phyloP scores from a whole-genome alignment of 2,329 filamentous ascomycete genomes.

The Gaeumannomyces sp. region DNA sequence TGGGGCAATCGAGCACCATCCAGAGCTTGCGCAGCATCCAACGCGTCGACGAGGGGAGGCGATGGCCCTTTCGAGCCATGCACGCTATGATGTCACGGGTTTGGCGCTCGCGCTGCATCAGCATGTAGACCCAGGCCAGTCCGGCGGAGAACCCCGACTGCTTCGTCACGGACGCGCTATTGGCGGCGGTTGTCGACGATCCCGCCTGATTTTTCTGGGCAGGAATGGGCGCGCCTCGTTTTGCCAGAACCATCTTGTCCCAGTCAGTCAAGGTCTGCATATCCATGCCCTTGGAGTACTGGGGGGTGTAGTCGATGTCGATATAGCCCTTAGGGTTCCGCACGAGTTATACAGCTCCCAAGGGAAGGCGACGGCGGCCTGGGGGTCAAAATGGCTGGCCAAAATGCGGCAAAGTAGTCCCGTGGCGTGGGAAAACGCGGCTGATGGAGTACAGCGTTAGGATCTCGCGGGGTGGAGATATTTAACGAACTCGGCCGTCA shows the following conservation, averaged over 20 bases:
- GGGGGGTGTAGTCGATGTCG: constrained; percentile 23
- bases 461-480: constrained; percentile 51
- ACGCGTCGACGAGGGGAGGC: constrained; percentile 35
- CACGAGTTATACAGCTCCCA: constrained; percentile 58
- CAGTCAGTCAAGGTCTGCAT: neutral
- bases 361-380: constrained; percentile 52
- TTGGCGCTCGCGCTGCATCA: constrained; percentile 50
- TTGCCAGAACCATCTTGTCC: constrained; percentile 1
- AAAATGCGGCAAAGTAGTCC: constrained; percentile 19
- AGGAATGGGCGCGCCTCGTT: too few relatives aligned
- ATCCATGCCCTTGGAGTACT: constrained; percentile 10
- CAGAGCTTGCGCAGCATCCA: constrained; percentile 52
- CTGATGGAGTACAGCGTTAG: constrained; percentile 60
- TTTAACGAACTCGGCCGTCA: constrained; percentile 49
- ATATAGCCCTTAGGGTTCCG: constrained; percentile 50
- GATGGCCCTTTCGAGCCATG: constrained; percentile 52
- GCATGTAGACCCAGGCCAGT: constrained; percentile 62
- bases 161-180: neutral
- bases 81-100: constrained; percentile 57
- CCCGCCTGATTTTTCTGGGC: too few relatives aligned
- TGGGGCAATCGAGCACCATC: constrained; percentile 63
- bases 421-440: constrained; percentile 51
- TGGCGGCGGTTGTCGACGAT: neutral
- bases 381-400: constrained; percentile 46
- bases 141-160: constrained; percentile 19